phyloP scores from a whole-genome alignment of 805 yeast genomes.

The Jamesozyma lodderae region DNA sequence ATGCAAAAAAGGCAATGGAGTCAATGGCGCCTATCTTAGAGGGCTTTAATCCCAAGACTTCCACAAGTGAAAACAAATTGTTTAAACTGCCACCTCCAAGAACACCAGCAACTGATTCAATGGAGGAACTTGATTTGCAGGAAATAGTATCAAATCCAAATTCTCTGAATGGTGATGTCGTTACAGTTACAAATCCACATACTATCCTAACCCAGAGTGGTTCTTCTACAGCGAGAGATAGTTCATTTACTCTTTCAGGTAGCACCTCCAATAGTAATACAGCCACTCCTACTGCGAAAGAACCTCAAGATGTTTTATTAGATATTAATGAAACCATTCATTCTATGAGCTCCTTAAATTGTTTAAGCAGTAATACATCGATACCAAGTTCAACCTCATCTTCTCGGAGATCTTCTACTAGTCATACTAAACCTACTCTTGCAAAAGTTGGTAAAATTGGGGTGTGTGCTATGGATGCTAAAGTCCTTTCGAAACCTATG shows the following conservation, averaged over 20 bases:
- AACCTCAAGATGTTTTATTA: neutral
- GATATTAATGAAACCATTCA: neutral
- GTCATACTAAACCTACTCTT: slow-evolving; percentile 32
- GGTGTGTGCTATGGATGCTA: slow-evolving; percentile 97
- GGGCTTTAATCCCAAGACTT: slow-evolving; percentile 62
- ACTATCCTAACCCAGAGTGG: neutral
- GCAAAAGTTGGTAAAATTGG: slow-evolving; percentile 89
- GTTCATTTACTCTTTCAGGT: neutral
- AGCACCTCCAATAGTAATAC: neutral
- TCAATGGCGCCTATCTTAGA: slow-evolving; percentile 73
- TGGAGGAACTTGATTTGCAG: slow-evolving; percentile 22
- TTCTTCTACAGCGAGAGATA: neutral
- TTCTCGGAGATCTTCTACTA: slow-evolving; percentile 24
- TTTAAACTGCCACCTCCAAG: slow-evolving; percentile 29
- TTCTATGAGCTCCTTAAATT: neutral
- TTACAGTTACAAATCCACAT: neutral
- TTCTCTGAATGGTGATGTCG: slow-evolving; percentile 7
- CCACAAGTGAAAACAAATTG: slow-evolving; percentile 39
- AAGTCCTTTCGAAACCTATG: slow-evolving; percentile 93
- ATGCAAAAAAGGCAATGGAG: slow-evolving; percentile 56
- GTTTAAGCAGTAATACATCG: slow-evolving; percentile 1
- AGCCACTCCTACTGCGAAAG: neutral
- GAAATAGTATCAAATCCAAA: slow-evolving; percentile 20
- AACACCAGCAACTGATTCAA: slow-evolving; percentile 14
- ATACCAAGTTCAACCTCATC: slow-evolving; percentile 22